These are phyloP conservation scores for Fraxinus sp. DNA, from an alignment of 305 asterid species.

Conservation along the genomic window DNA sequence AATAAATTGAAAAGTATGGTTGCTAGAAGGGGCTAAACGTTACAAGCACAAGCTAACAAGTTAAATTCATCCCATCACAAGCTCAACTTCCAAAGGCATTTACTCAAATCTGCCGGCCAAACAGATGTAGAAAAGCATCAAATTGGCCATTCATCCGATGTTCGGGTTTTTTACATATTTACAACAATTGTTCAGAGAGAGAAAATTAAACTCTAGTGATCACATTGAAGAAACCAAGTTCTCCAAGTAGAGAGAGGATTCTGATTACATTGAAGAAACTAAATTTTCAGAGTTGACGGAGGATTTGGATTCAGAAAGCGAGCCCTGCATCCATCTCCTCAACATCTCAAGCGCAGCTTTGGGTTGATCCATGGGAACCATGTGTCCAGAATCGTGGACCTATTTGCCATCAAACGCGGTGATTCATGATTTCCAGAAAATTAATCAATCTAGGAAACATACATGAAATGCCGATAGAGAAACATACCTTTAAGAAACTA, in stretches of 20 bases:
- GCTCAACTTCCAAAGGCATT: not conserved
- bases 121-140: not conserved
- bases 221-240: slow-evolving; percentile 61
- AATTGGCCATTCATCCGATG: slow-evolving; percentile 13
- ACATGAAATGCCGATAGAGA: not conserved
- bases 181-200: slow-evolving; percentile 23
- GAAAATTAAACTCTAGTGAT: slow-evolving; percentile 24
- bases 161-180: slow-evolving; percentile 17
- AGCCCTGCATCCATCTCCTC: slow-evolving; percentile 72
- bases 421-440: not conserved
- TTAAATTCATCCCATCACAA: not conserved
- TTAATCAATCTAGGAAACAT: not conserved
- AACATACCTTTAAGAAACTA: slow-evolving; percentile 78
- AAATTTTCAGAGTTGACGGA: slow-evolving; percentile 33
- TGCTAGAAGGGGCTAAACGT: not conserved
- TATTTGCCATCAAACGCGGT: slow-evolving; percentile 20
- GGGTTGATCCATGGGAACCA: slow-evolving; percentile 99
- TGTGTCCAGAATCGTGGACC: slow-evolving; percentile 94
- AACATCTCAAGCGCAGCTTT: slow-evolving; percentile 80
- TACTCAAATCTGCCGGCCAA: not conserved
- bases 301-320: slow-evolving; percentile 39
- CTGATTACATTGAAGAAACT: slow-evolving; percentile 58
- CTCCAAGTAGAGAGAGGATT: slow-evolving; percentile 26
- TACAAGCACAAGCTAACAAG: not conserved
- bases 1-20: too few species aligned